A percentile compares a stretch with the other conserved stretches of the same genome.
phyloP scores from a whole-genome alignment of 805 yeast genomes.

The Komagataella populi region DNA sequence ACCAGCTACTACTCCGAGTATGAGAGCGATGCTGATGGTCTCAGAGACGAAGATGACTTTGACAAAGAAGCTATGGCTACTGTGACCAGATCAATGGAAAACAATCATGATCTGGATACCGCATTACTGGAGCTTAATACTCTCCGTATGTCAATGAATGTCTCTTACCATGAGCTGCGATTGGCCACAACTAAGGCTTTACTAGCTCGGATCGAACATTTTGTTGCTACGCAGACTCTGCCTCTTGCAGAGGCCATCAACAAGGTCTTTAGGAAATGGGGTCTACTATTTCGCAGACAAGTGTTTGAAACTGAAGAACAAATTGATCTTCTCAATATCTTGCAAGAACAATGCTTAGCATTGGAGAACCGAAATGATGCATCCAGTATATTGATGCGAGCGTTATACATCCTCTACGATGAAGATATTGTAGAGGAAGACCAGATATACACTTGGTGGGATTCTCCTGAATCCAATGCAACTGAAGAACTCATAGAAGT shows the following conservation, averaged over 20 bases:
- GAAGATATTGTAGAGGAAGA: conserved; percentile 77
- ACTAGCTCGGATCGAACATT: conserved; percentile 53
- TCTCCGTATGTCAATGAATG: conserved; percentile 94
- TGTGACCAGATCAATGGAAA: conserved; percentile 80
- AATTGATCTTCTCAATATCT: conserved; percentile 46
- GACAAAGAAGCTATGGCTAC: conserved; percentile 87
- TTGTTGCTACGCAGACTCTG: conserved; percentile 64
- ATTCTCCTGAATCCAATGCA: conserved; percentile 25
- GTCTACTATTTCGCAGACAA: conserved; percentile 67
- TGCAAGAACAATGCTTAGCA: conserved; percentile 31
- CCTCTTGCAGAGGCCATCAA: conserved; percentile 63
- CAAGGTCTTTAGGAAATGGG: conserved; percentile 75
- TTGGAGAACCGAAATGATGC: conserved; percentile 28
- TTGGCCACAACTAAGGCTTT: conserved; percentile 67
- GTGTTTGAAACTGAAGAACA: conserved; percentile 74
- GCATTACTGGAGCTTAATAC: conserved; percentile 89
- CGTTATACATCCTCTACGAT: conserved; percentile 59
- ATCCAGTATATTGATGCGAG: conserved; percentile 36
- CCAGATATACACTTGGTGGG: conserved; percentile 75
- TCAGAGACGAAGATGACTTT: conserved; percentile 60
- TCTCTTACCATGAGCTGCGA: conserved; percentile 85
- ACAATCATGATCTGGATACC: conserved; percentile 87
- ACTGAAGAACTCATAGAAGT: conserved; percentile 26
- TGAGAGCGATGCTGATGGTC: conserved; percentile 21
- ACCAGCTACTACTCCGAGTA: conserved; percentile 13